A percentile compares a stretch with the other conserved stretches of the same genome.
phyloP scores from a whole-genome alignment of 352 stramenopile genomes.

The Phytophthora pisi region DNA sequence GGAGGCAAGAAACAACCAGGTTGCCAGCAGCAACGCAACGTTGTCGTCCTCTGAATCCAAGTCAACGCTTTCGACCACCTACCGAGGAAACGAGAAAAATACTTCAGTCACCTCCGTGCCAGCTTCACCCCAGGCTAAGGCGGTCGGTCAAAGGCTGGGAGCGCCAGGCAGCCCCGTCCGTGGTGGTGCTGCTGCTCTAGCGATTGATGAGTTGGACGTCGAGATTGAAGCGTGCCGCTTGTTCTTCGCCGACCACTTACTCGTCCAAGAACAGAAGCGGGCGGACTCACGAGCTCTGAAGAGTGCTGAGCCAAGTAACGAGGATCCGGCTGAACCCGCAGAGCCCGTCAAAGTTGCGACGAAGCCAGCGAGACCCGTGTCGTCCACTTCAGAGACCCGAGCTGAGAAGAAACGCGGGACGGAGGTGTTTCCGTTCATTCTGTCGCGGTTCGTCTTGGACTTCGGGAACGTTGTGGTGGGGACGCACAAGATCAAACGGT shows the following conservation, averaged over 20 bases:
- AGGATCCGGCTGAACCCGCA: slow-evolving; percentile 17
- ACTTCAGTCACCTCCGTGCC: slow-evolving; percentile 40
- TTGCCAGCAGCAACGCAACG: slow-evolving; percentile 9
- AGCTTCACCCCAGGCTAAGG: slow-evolving; percentile 31
- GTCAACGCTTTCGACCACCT: slow-evolving; percentile 51
- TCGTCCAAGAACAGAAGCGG: slow-evolving; percentile 53
- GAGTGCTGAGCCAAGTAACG: slow-evolving; percentile 9
- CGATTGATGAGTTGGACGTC: slow-evolving; percentile 75
- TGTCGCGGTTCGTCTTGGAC: slow-evolving; percentile 92
- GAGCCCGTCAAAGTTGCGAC: slow-evolving; percentile 3
- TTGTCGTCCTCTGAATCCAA: slow-evolving; percentile 54
- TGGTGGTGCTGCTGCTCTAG: slow-evolving; percentile 9
- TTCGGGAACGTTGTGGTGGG: slow-evolving; percentile 95
- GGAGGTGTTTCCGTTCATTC: slow-evolving; percentile 74
- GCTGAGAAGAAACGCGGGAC: slow-evolving; percentile 32
- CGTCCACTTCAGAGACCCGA: slow-evolving; percentile 23
- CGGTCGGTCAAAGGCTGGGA: slow-evolving; percentile 22
- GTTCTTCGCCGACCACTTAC: slow-evolving; percentile 88
- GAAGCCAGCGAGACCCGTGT: slow-evolving; percentile 11
- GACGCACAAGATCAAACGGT: slow-evolving; percentile 92
- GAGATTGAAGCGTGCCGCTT: slow-evolving; percentile 86
- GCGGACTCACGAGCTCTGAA: slow-evolving; percentile 23
- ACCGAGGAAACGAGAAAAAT: slow-evolving; percentile 38
- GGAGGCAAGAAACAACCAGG: slow-evolving; percentile 21
- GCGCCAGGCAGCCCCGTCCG: slow-evolving; percentile 30